Evolutionary conservation across 179 eudicot genomes (phyloP), one percentile per base, ranked within the genome.

Genomic region (Silene vulgaris): DNA sequence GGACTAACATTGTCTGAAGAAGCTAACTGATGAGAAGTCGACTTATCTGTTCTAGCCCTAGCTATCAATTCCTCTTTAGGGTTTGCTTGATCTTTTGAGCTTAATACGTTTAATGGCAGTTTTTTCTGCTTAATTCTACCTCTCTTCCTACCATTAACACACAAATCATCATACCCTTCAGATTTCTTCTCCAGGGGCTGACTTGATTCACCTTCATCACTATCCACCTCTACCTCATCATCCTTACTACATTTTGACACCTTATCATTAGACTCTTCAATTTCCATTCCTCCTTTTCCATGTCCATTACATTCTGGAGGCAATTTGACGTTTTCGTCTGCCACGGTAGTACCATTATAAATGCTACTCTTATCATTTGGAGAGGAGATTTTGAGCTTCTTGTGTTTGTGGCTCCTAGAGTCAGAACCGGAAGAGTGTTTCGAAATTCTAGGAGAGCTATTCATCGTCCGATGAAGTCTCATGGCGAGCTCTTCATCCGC

Each of bases 101-200:
- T 90, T 72, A 89, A 89, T 77, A 86, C 75, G 82, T 92, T 91
- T 75, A 93, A 60, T 0, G 93, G 87, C 83, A 93, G 77, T 79
- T 84, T 93, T 78, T 91, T 93, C 79, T 91, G 97, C 83, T 91
- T 93, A 56, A 85, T 81, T 79, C 88, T 87, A 70, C 92, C 95
- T 69, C 90, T 88, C 85, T 91, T 93, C 78, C 87, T 88, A 78
- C 87, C 87, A 54, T 57, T 74, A 35, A 70, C 78, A 73, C 71
- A 71, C 21, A 77, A 60, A 76, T 86, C 90, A 72, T 86, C 84
- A 21, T 69, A 76, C 48, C 84, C 66, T 63, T 85, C 89, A 67
- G 52, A 35, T 28, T 56, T 59, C 61, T 72, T 86, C 74, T 74
- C 87, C 80, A 83, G 85, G 7, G 76, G 26, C 5, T 75, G 80